Percentiles rank a stretch among this genome's conserved stretches.
phyloP scores from a whole-genome alignment of 2,329 filamentous ascomycete genomes.

The Neopestalotiopsis clavispora region DNA sequence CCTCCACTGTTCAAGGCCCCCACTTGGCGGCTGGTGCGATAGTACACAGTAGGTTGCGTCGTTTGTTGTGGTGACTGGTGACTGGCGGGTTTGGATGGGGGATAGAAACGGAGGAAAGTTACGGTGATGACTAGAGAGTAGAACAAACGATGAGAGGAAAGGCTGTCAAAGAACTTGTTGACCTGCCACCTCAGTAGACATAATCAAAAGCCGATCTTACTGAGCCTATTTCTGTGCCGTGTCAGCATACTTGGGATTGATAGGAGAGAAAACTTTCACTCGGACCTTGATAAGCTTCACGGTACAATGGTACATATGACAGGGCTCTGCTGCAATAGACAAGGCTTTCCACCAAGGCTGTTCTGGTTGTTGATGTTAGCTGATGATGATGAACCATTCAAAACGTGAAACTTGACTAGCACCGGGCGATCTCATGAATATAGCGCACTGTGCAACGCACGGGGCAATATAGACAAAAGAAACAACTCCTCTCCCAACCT shows the following conservation, averaged over 20 bases:
- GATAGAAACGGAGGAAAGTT: neutral
- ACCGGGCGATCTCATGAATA: neutral
- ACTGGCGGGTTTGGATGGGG: neutral
- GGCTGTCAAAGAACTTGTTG: neutral
- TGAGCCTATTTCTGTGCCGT: neutral
- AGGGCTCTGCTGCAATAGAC: neutral
- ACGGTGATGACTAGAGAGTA: neutral
- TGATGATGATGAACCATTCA: neutral
- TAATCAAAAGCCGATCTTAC: neutral
- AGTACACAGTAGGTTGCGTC: constrained; percentile 8
- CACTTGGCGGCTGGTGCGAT: constrained; percentile 25
- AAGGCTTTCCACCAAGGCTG: neutral
- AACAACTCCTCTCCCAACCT: neutral
- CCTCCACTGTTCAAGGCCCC: constrained; percentile 28
- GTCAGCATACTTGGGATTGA: neutral
- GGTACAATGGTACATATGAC: neutral
- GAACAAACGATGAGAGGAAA: neutral
- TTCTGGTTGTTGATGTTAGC: neutral
- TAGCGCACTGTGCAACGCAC: neutral
- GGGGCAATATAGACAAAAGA: neutral
- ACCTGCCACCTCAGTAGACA: neutral
- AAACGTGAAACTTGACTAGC: constrained; percentile 1
- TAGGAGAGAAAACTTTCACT: neutral
- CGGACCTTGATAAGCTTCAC: neutral
- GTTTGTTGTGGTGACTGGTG: neutral